Conservation (phyloP, 2,329 filamentous ascomycete genomes). For the Botrytis fabae region DNA sequence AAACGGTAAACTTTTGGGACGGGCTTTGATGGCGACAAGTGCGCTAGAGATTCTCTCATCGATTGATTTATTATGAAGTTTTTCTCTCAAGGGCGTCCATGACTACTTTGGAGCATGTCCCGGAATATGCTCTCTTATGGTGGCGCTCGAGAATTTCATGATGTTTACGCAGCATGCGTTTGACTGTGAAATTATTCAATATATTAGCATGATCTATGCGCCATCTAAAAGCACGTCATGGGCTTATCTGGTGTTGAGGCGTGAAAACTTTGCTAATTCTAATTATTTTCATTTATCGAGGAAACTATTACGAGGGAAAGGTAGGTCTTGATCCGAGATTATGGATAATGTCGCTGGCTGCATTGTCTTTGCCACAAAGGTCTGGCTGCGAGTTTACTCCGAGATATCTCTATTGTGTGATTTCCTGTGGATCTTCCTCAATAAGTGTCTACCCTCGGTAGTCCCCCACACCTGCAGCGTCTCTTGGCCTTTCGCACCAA, state of each 20-base stretch:
- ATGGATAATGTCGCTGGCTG: background rate
- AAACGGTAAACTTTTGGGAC: background rate
- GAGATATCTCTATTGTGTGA: slow-evolving; percentile 16
- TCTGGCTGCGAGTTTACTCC: background rate
- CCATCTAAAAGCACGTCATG: background rate
- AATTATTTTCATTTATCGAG: background rate
- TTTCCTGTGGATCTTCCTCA: slow-evolving; percentile 18
- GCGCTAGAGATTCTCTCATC: slow-evolving; percentile 17
- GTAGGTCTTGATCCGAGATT: slow-evolving; percentile 10
- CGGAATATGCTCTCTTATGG: background rate
- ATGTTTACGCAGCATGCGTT: background rate
- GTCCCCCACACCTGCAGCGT: background rate
- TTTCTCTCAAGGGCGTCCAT: background rate
- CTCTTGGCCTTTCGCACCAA: background rate
- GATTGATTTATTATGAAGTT: background rate
- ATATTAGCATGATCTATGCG: background rate
- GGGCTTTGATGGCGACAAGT: slow-evolving; percentile 18
- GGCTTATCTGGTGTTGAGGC: background rate
- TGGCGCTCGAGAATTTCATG: background rate
- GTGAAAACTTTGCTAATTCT: background rate
- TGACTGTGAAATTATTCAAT: background rate
- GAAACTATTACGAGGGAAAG: background rate
- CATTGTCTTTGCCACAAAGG: background rate
- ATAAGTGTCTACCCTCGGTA: background rate
- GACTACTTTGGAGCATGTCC: background rate